Evolutionary conservation across 176 grass and related monocot genomes (phyloP).

Genomic region (Aegilops sharonensis): DNA sequence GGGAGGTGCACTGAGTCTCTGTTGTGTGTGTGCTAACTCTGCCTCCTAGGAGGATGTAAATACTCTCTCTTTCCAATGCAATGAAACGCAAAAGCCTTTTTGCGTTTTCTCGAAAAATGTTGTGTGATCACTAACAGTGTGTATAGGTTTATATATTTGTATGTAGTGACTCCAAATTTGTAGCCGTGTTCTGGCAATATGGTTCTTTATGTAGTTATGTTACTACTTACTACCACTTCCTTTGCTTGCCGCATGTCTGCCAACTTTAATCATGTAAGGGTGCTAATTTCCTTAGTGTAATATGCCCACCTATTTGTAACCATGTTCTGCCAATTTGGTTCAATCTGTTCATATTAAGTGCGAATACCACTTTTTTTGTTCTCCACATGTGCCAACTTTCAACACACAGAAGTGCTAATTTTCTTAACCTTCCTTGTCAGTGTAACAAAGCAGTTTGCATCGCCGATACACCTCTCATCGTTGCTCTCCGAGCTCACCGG

Average conservation of each 20-base stretch:
- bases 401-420: background rate
- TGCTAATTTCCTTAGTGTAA: background rate
- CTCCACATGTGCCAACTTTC: background rate
- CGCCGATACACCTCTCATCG: slow-evolving; percentile 10
- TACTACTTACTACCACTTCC: background rate
- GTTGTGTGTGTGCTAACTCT: no score
- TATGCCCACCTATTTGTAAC: background rate
- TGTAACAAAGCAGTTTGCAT: slow-evolving; percentile 12
- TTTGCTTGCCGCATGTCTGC: background rate
- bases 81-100: no score
- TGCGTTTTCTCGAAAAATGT: no score
- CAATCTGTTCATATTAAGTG: background rate
- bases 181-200: background rate
- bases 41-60: no score
- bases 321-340: background rate
- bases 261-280: background rate
- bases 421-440: slow-evolving; percentile 5
- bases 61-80: no score
- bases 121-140: background rate
- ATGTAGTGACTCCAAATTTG: background rate
- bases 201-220: background rate
- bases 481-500: background rate
- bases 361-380: background rate
- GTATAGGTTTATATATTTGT: background rate
- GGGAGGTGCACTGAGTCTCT: no score